These are phyloP conservation scores for Colletotrichum viniferum DNA, from an alignment of 2,329 filamentous ascomycete genomes.

Conservation along the genomic window DNA sequence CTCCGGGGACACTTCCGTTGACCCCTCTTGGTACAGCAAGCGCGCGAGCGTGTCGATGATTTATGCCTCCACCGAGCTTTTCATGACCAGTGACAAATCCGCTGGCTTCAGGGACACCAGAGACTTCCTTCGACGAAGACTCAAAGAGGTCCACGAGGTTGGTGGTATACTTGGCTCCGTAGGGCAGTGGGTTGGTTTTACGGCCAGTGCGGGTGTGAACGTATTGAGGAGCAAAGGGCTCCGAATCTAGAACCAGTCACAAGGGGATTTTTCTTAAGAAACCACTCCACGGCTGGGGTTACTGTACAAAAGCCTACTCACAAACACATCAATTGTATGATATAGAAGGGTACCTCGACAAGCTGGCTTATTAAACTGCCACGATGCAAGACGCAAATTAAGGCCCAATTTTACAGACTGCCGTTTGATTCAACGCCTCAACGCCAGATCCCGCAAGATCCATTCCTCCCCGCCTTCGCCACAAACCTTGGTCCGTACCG, in stretches of 20 bases:
- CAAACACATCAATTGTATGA: background rate
- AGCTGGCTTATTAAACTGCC: background rate
- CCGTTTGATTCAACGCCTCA: background rate
- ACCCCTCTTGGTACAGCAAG: slow-evolving; percentile 84
- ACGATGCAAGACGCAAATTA: background rate
- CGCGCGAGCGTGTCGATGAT: slow-evolving; percentile 60
- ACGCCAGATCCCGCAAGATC: background rate
- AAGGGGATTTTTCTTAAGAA: background rate
- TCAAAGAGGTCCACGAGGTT: slow-evolving; percentile 70
- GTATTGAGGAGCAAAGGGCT: slow-evolving; percentile 87
- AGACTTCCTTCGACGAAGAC: slow-evolving; percentile 76
- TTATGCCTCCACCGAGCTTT: slow-evolving; percentile 80
- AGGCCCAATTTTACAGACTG: background rate
- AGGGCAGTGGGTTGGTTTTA: slow-evolving; percentile 82
- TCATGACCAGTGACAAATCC: slow-evolving; percentile 90
- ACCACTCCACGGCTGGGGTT: background rate
- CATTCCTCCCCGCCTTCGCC: background rate
- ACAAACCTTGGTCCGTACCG: background rate
- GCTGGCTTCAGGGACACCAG: slow-evolving; percentile 77
- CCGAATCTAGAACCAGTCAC: slow-evolving; percentile 64
- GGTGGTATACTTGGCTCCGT: slow-evolving; percentile 67
- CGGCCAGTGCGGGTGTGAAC: slow-evolving; percentile 77
- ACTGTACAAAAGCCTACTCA: background rate
- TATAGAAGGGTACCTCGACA: background rate
- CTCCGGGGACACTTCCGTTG: slow-evolving; percentile 80